phyloP scores from a whole-genome alignment of 352 stramenopile genomes.

The Phytophthora syringae region DNA sequence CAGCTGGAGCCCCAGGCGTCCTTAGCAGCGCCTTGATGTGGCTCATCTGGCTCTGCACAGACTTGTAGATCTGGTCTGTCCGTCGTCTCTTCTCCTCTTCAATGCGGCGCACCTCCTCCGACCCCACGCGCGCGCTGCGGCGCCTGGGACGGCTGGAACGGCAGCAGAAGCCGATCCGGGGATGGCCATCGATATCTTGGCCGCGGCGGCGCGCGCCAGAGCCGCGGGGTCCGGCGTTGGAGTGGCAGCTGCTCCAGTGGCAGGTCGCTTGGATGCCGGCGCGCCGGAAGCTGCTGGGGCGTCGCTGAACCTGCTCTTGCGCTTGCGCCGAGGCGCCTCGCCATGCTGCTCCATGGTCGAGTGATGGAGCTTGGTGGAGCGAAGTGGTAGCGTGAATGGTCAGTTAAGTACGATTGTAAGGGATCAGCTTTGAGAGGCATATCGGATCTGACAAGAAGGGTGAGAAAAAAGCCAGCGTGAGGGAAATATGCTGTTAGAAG shows the following conservation, averaged over 20 bases:
- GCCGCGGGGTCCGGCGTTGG: conserved; percentile 54
- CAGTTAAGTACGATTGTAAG: background rate
- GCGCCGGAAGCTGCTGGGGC: conserved; percentile 30
- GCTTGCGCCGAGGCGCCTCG: conserved; percentile 62
- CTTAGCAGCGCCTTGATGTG: conserved; percentile 72
- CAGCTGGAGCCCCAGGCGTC: conserved; percentile 45
- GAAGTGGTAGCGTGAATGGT: background rate
- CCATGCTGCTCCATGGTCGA: conserved; percentile 34
- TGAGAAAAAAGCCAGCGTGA: conserved; percentile 26
- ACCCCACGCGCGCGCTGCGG: conserved; percentile 19
- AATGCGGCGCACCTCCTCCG: conserved; percentile 42
- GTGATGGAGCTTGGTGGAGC: conserved; percentile 1
- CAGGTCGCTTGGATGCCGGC: conserved; percentile 22
- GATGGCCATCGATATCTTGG: conserved; percentile 75
- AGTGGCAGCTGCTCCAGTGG: background rate
- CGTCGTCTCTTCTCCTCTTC: conserved; percentile 64
- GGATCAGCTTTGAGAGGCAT: background rate
- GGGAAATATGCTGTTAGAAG: background rate
- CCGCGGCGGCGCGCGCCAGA: conserved; percentile 71
- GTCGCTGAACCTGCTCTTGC: conserved; percentile 88
- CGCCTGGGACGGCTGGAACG: background rate
- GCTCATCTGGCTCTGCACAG: conserved; percentile 85
- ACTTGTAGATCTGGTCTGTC: conserved; percentile 85
- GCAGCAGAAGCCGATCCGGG: conserved; percentile 28
- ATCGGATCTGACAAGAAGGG: background rate